Percentiles rank a stretch among this genome's conserved stretches.
Conservation (phyloP, 208 protist genomes). For the Endotrypanum monterogeii region DNA sequence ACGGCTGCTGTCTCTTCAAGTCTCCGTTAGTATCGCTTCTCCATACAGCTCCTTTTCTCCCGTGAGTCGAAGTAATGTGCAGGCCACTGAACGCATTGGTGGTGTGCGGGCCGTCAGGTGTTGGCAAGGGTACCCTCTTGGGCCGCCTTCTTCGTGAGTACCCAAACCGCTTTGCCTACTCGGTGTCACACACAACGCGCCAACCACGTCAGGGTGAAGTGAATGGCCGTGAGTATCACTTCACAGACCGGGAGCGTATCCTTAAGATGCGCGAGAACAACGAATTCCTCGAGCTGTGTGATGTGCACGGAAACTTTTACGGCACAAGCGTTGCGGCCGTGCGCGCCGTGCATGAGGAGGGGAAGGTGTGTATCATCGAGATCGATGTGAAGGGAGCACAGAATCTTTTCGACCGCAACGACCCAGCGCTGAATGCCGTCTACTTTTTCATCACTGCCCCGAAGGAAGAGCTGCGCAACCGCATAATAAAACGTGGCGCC, state of each 20-base stretch:
- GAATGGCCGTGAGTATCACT: constrained; percentile 94
- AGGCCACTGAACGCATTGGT: constrained; percentile 79
- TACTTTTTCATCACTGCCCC: constrained; percentile 87
- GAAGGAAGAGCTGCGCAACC: constrained; percentile 75
- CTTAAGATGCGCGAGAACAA: constrained; percentile 65
- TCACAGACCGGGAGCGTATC: constrained; percentile 68
- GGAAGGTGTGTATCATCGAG: constrained; percentile 90
- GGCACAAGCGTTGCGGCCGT: constrained; percentile 91
- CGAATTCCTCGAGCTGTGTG: constrained; percentile 91
- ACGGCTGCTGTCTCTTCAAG: too few relatives aligned
- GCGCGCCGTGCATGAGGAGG: constrained; percentile 56
- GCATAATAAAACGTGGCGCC: constrained; percentile 73
- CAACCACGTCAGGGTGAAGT: constrained; percentile 80
- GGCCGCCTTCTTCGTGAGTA: constrained; percentile 75
- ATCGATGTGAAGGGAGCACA: constrained; percentile 92
- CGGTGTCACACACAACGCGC: constrained; percentile 93
- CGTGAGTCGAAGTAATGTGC: constrained; percentile 13
- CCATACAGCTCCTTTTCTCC: background rate
- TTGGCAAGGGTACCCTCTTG: constrained; percentile 94
- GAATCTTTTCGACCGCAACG: constrained; percentile 45
- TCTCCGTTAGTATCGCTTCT: background rate
- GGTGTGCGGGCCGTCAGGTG: constrained; percentile 91
- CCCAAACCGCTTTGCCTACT: constrained; percentile 84
- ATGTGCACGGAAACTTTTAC: constrained; percentile 96
- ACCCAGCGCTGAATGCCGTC: constrained; percentile 40